Evolutionary conservation across 148 eudicot genomes (phyloP).

Genomic region (Spergularia bocconei): DNA sequence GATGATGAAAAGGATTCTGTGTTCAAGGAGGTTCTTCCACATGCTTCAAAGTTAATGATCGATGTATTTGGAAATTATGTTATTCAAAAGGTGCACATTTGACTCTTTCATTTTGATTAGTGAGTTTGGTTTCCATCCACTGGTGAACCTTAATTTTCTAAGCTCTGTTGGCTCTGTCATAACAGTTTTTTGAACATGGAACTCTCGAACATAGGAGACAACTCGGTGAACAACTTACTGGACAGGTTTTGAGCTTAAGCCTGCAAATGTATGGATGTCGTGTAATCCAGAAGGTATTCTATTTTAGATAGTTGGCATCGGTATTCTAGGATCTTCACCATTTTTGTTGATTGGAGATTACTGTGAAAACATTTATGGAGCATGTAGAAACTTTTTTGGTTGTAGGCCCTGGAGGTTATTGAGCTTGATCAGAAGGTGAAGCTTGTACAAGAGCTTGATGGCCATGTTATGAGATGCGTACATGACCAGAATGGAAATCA

Average conservation of each 20-base stretch:
- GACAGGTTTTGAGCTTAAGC: conserved; percentile 45
- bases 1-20: conserved; percentile 74
- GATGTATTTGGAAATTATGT: conserved; percentile 90
- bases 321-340: not conserved
- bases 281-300: conserved; percentile 56
- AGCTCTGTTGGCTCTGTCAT: conserved; percentile 12
- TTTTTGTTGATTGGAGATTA: not conserved
- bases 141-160: not conserved
- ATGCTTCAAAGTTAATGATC: conserved; percentile 57
- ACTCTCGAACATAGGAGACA: conserved; percentile 44
- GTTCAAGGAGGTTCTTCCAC: conserved; percentile 65
- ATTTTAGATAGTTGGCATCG: not conserved
- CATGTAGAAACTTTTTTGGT: not conserved
- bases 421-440: conserved; percentile 71
- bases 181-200: conserved; percentile 53
- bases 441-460: conserved; percentile 78
- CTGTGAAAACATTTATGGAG: not conserved
- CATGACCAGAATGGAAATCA: conserved; percentile 96
- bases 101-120: not conserved
- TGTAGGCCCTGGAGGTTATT: conserved; percentile 89
- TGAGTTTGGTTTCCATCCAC: conserved; percentile 3
- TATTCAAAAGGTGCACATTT: conserved; percentile 57
- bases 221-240: conserved; percentile 41
- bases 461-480: conserved; percentile 75
- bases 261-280: conserved; percentile 71